phyloP scores from a whole-genome alignment of 2,329 filamentous ascomycete species.

The Fusarium sp. region DNA sequence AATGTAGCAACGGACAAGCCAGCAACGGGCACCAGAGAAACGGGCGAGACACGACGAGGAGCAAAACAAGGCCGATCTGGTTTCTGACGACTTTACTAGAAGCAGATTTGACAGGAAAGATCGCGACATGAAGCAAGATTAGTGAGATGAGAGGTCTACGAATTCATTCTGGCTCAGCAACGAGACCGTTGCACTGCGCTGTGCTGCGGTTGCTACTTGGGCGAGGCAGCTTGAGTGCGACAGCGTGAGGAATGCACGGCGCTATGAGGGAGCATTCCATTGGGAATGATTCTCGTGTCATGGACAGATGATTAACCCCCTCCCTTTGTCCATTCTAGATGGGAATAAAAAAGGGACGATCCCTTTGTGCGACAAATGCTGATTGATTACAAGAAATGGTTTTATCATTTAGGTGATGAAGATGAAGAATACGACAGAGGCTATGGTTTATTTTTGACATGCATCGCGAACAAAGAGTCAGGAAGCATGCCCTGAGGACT shows the following conservation, averaged over 20 bases:
- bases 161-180: conserved; percentile 44
- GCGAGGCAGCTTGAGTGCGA: conserved; percentile 34
- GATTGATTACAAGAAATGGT: conserved; percentile 6
- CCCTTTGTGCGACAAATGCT: conserved; percentile 25
- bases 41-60: conserved; percentile 42
- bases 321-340: conserved; percentile 30
- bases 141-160: conserved; percentile 32
- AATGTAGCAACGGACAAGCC: conserved; percentile 40
- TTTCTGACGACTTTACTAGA: conserved; percentile 21
- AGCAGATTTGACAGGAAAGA: conserved; percentile 5
- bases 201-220: conserved; percentile 25
- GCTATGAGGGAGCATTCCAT: conserved; percentile 50
- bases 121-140: conserved; percentile 11
- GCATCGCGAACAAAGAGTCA: conserved; percentile 12
- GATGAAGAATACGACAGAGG: background rate
- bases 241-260: conserved; percentile 47
- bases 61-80: conserved; percentile 20
- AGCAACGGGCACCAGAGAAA: conserved; percentile 43
- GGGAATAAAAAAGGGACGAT: conserved; percentile 25
- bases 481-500: background rate
- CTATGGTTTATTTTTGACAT: background rate
- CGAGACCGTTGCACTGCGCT: conserved; percentile 38
- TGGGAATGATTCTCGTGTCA: conserved; percentile 32
- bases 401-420: background rate
- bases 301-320: conserved; percentile 25